These are phyloP conservation scores for Esteya vermicola DNA, from an alignment of 2,329 filamentous ascomycete species.

Conservation along the genomic window DNA sequence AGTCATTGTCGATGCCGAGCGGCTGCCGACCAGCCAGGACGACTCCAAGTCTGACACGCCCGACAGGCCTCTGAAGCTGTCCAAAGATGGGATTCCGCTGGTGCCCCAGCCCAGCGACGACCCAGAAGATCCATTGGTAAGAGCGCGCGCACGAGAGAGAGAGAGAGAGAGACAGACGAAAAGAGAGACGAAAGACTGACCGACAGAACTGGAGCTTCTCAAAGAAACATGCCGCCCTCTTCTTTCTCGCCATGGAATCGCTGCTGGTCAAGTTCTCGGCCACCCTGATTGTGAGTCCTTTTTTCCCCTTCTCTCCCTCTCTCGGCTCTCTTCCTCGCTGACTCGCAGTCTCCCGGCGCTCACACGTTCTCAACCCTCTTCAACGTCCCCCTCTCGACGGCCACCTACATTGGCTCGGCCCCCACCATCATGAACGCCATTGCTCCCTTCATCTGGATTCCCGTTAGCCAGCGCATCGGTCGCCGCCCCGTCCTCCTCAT, in stretches of 20 bases:
- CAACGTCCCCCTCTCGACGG: slow-evolving; percentile 1
- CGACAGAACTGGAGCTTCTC: neutral
- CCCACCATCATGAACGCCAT: slow-evolving; percentile 7
- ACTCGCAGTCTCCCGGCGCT: neutral
- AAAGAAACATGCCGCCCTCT: neutral
- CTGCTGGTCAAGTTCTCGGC: neutral
- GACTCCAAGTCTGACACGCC: neutral
- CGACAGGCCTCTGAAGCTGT: neutral
- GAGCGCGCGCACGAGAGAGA: neutral
- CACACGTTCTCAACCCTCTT: neutral
- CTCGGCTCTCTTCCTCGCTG: neutral
- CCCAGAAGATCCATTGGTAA: neutral
- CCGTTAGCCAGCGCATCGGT: slow-evolving; percentile 9
- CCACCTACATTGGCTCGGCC: slow-evolving; percentile 10
- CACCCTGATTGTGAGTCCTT: neutral
- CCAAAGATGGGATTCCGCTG: neutral
- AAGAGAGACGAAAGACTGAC: neutral
- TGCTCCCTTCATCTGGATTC: slow-evolving; percentile 10
- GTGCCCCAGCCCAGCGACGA: neutral
- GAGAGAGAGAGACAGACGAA: neutral
- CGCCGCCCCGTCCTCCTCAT: slow-evolving; percentile 10
- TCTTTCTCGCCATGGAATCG: neutral
- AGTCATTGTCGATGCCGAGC: neutral
- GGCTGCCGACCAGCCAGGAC: neutral
- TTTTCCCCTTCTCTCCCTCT: too few species aligned